Evolutionary conservation across 192 early-diverging fungal species (phyloP), one percentile per base, ranked within the genome.

Genomic region (Funneliformis geosporum): DNA sequence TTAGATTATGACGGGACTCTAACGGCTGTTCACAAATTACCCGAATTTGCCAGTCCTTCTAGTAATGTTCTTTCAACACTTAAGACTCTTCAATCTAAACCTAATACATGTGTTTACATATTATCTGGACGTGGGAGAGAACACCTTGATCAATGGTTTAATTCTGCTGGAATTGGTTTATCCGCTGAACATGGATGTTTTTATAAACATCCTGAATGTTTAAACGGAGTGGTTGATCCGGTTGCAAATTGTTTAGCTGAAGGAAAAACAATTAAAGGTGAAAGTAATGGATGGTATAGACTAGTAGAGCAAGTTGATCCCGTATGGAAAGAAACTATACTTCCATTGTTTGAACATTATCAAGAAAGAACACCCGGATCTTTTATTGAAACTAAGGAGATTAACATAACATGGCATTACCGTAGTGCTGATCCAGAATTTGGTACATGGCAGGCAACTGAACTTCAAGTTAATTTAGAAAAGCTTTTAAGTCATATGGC

Each of bases 311-410:
- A 94, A 76, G 88, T 94, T 0, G 96, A 99, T 83, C 90, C 93
- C 28, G 89, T 92, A 46, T 99, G 97, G 97, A 91, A 94, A 59
- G 92, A 94, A 43, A 94, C 95, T 8, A 96, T 99, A 79, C 88
- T 92, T 25, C 97, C 97, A 12, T 80, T 99, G 47, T 98, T 99
- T 88, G 90, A 96, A 84, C 96, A 99, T 84, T 99, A 99, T 84
- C 93, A 92, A 0, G 97, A 98, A 76, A 93, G 98, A 65, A 99
- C 98, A 11, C 98, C 97, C 0, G 97, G 97, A 2, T 94, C 92
- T 21, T 98, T 96, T 74, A 95, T 99, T 84, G 98, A 99, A 88
- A 95, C 97, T 81, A 99, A 99, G 89, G 97, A 99, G 83, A 92
- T 98, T 70, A 98, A 97, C 79, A 75, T 99, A 40, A 98, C 97